A percentile compares a stretch with the other conserved stretches of the same genome.
These are phyloP conservation scores for Juncus inflexus DNA, from an alignment of 176 grass and related monocot species.

Conservation along the genomic window DNA sequence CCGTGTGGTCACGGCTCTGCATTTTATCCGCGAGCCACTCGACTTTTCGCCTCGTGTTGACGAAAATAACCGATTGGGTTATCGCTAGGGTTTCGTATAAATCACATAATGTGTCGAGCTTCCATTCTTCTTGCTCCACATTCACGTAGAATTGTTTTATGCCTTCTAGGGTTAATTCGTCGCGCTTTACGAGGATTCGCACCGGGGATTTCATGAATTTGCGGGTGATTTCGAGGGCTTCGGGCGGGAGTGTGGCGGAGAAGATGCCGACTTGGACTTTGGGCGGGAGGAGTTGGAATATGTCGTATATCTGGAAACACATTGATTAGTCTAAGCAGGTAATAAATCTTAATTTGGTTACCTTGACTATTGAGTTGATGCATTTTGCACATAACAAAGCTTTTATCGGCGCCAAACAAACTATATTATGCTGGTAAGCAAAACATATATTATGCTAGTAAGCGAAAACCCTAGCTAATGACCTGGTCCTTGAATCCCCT, in stretches of 20 bases:
- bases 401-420: no score
- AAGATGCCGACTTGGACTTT: conserved; percentile 27
- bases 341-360: neutral
- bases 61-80: conserved; percentile 20
- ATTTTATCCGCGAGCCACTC: conserved; percentile 26
- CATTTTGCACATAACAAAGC: no score
- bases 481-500: conserved; percentile 88
- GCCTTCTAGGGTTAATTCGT: conserved; percentile 15
- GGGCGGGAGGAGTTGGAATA: conserved; percentile 29
- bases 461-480: neutral
- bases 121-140: conserved; percentile 20
- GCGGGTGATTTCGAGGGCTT: conserved; percentile 24
- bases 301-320: conserved; percentile 19
- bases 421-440: no score
- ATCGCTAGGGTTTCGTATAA: conserved; percentile 24
- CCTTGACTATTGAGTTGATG: neutral
- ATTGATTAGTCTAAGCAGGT: neutral
- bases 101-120: conserved; percentile 12
- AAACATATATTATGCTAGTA: neutral
- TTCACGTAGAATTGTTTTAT: conserved; percentile 25
- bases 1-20: conserved; percentile 6
- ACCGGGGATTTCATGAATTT: conserved; percentile 28
- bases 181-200: conserved; percentile 19
- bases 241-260: conserved; percentile 6
- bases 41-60: conserved; percentile 15